Evolutionary conservation across 768 basidiomycete species (phyloP).

Genomic region (Glaciozyma antarctica): DNA sequence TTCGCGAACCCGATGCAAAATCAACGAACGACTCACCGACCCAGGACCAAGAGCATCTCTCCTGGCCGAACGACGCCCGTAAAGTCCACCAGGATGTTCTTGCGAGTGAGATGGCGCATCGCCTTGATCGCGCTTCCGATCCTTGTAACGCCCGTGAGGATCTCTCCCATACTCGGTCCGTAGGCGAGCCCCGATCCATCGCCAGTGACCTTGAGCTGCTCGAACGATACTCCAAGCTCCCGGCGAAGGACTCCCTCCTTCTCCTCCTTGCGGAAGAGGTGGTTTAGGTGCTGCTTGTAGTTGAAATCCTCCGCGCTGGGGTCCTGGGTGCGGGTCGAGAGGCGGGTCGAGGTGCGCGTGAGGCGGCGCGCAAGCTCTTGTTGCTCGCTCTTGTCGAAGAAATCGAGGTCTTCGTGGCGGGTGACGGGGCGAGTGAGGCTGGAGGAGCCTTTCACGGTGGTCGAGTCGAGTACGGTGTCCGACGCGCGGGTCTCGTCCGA

Average conservation of each 20-base stretch:
- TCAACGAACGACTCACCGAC: conserved; percentile 38
- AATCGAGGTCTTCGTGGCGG: conserved; percentile 5
- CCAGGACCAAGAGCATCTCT: conserved; percentile 60
- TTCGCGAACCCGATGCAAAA: conserved; percentile 44
- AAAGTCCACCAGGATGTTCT: conserved; percentile 49
- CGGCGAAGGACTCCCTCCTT: conserved; percentile 12
- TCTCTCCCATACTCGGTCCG: neutral
- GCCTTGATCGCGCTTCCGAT: conserved; percentile 15
- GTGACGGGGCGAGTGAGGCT: neutral
- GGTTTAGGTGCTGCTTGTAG: conserved; percentile 24
- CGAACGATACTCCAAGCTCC: conserved; percentile 18
- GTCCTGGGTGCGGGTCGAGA: conserved; percentile 11
- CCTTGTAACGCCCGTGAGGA: conserved; percentile 15
- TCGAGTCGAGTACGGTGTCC: no score
- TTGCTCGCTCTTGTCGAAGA: conserved; percentile 7
- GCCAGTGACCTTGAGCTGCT: conserved; percentile 21
- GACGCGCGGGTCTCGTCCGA: no score
- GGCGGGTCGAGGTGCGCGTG: conserved; percentile 14
- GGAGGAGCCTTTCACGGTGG: no score
- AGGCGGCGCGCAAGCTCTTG: conserved; percentile 4
- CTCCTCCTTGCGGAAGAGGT: conserved; percentile 23
- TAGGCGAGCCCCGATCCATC: conserved; percentile 20
- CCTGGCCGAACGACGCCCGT: conserved; percentile 59
- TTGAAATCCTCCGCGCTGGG: conserved; percentile 15
- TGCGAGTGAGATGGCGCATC: conserved; percentile 16